These are phyloP conservation scores for Fusarium lateritium DNA, from an alignment of 2,329 filamentous ascomycete genomes.

Conservation along the genomic window DNA sequence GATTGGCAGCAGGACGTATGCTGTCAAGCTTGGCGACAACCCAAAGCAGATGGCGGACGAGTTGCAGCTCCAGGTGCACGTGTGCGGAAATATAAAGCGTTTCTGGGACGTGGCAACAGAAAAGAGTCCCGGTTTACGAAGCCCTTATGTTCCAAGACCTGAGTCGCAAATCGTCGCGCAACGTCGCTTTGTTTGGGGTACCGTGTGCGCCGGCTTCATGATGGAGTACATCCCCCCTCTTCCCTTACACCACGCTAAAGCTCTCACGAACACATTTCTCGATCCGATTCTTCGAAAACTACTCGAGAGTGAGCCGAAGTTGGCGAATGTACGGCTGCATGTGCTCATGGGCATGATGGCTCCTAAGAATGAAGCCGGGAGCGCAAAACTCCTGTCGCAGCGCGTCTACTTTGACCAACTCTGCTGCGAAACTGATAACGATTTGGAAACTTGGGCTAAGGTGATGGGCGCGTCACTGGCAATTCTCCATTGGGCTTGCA, in stretches of 20 bases:
- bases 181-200: background rate
- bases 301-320: background rate
- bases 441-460: no score
- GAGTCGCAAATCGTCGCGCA: slow-evolving; percentile 2
- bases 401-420: slow-evolving; percentile 46
- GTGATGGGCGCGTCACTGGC: slow-evolving; percentile 24
- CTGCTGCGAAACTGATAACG: background rate
- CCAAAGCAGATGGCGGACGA: background rate
- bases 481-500: slow-evolving; percentile 46
- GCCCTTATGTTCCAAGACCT: slow-evolving; percentile 12
- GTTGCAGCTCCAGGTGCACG: slow-evolving; percentile 1
- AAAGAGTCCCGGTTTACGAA: background rate
- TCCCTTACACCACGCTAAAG: background rate
- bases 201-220: slow-evolving; percentile 9
- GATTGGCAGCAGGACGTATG: background rate
- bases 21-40: slow-evolving; percentile 13
- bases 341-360: slow-evolving; percentile 21
- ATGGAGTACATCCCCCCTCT: slow-evolving; percentile 21
- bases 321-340: slow-evolving; percentile 23
- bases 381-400: slow-evolving; percentile 14
- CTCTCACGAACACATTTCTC: slow-evolving; percentile 11
- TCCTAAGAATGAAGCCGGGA: background rate
- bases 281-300: background rate
- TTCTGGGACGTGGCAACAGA: background rate
- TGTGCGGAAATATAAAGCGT: background rate